Evolutionary conservation across 176 grass and related monocot species (phyloP), one percentile per base, ranked within the genome.

Genomic region (Oryza glumipatula): DNA sequence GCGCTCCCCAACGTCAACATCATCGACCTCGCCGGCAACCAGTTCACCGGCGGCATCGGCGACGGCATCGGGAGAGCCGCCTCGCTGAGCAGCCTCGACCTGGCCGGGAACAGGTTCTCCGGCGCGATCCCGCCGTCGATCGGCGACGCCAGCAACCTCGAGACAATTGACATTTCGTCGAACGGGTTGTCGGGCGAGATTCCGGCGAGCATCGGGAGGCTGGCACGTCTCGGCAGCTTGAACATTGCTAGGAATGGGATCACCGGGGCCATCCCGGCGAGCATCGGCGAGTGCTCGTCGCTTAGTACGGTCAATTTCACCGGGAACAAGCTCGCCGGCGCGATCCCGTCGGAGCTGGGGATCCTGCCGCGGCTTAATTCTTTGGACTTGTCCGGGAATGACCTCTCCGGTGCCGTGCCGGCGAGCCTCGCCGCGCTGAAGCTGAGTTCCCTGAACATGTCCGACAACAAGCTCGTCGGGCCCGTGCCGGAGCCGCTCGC

Each of bases 131-230:
- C 96, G 68, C 9, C 21, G 9, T 84, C 90, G 22, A 89, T 98
- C 7, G 89, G 89, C 17, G 5, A 48, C 44, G 93, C 93, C 3
- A 23, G 11, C 4, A 77, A 33, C 0, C 58, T 98, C 11, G 80
- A 94, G 19, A 32, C 0, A 22, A 67, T 98, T 3, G 96, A 95
- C 39, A 4, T 88, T 11, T 92, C 91, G 4, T 46, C 24, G 7
- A 98, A 98, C 80, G n/a, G 83, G 6, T 78, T 98, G 11, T 92
- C 85, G 2, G 93, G 96, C 17, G 74, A 92, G 76, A 85, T 98
- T 7, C 89, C 95, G 49, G 76, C 46, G 15, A 93, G 73, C 76
- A 85, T 98, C 19, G 91, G 89, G 13, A 72, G 17, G 23, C 76
- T 98, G 22, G 58, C 80, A 2, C 30, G 9, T 9, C 83, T 98